Evolutionary conservation across 2,329 filamentous ascomycete genomes (phyloP).

Genomic region (Colletotrichum cordylinicola): DNA sequence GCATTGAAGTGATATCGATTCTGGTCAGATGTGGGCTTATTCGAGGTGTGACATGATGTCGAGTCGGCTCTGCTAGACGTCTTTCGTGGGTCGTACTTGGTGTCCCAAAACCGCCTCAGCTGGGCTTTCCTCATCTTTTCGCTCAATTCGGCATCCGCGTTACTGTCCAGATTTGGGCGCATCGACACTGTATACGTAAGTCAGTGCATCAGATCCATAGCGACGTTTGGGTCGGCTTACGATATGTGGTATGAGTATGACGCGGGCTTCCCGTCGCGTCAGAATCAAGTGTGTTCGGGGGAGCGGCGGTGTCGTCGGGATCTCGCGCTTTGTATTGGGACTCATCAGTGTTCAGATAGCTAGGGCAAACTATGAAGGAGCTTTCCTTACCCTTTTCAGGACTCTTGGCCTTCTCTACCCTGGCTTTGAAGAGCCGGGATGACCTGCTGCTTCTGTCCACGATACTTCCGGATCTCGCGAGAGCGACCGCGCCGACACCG

Average conservation of each 20-base stretch:
- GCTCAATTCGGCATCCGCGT: slow-evolving; percentile 16
- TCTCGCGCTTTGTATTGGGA: background rate
- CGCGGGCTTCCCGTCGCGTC: background rate
- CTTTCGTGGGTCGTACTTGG: slow-evolving; percentile 6
- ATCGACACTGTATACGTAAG: slow-evolving; percentile 12
- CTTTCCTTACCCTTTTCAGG: background rate
- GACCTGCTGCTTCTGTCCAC: slow-evolving; percentile 39
- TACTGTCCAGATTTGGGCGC: background rate
- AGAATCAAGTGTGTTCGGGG: background rate
- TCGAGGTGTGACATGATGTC: no score
- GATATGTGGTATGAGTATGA: background rate
- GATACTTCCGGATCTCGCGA: slow-evolving; percentile 48
- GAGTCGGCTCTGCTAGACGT: background rate
- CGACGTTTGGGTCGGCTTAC: background rate
- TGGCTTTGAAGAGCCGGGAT: slow-evolving; percentile 34
- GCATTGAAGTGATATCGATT: background rate
- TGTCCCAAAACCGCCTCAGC: background rate
- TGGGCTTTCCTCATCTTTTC: background rate
- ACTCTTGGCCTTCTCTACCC: slow-evolving; percentile 30
- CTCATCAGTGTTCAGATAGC: background rate
- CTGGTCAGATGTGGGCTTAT: background rate
- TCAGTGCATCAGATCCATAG: no score
- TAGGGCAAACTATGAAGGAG: background rate
- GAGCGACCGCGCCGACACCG: slow-evolving; percentile 48
- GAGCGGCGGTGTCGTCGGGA: background rate